These are phyloP conservation scores for Funneliformis mosseae DNA, from an alignment of 192 early-diverging fungal species.

Conservation along the genomic window DNA sequence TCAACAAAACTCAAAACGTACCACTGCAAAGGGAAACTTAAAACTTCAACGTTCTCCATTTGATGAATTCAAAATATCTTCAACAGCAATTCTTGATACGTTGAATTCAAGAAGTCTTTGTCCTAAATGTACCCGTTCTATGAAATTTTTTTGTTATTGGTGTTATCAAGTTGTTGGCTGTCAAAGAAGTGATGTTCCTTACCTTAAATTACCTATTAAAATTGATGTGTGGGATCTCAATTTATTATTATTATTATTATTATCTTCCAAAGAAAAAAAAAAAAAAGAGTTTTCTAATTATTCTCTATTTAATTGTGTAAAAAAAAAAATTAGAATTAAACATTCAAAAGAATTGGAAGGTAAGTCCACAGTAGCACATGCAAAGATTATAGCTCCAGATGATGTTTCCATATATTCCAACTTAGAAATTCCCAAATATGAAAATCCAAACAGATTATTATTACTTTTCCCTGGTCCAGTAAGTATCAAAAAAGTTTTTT, in stretches of 20 bases:
- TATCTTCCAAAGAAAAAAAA: slow-evolving; percentile 6
- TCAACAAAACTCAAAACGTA: neutral
- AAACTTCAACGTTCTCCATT: slow-evolving; percentile 34
- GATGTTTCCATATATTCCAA: slow-evolving; percentile 68
- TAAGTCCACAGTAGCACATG: slow-evolving; percentile 89
- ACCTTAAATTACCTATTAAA: slow-evolving; percentile 68
- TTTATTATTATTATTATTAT: neutral
- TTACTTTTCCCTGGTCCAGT: slow-evolving; percentile 88
- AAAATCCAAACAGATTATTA: slow-evolving; percentile 67
- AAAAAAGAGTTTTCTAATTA: neutral
- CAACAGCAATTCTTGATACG: slow-evolving; percentile 41
- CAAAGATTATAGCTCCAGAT: slow-evolving; percentile 71
- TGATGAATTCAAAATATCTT: slow-evolving; percentile 39
- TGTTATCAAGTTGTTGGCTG: slow-evolving; percentile 62
- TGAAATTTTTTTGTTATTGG: slow-evolving; percentile 74
- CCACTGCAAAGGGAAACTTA: neutral
- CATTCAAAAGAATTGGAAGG: slow-evolving; percentile 78
- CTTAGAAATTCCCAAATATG: slow-evolving; percentile 53
- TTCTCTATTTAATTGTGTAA: neutral
- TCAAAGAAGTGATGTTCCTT: slow-evolving; percentile 54
- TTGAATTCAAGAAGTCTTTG: slow-evolving; percentile 53
- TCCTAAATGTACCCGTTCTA: slow-evolving; percentile 61
- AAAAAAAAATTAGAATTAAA: slow-evolving; percentile 56
- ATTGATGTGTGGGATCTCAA: slow-evolving; percentile 64
- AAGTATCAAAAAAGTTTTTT: slow-evolving; percentile 31